Base-by-base conservation (phyloP, 768 basidiomycete species). In the Boletales sp. region DNA sequence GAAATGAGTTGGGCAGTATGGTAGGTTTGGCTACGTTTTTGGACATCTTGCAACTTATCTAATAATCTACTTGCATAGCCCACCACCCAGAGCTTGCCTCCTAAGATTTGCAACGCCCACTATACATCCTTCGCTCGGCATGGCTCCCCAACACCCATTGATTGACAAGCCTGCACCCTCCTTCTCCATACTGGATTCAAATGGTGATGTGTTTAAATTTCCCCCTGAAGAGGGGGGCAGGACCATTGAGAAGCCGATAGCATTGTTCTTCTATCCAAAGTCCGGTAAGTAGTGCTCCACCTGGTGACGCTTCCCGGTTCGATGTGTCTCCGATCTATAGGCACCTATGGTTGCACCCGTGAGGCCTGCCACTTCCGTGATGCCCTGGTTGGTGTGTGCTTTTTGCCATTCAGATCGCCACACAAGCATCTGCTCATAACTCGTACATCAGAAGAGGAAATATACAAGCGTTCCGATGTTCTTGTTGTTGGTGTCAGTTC, bases 331-430 rank as follows among this genome's bases (percentile, higher is more conserved):
- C 17, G 19, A 40, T 33, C 38, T 40, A 41, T 64, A 84, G 87
- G 84, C 7, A 81, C 87, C 2, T 83, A 73, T 44, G 89, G 86
- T 6, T 92, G 91, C 67, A 94, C 87, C 15, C 83, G 78, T 59
- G 83, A 93, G 66, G 90, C 86, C 2, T 91, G 89, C 59, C 75
- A 82, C 46, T 91, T 94, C 67, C 80, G 90, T 21, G 87, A 93
- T 70, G 88, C 88, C 4, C 69, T 88, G 38, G 78, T 72, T 33
- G 80, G 86, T 86, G 50, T 49, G 78, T 63, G 4, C 28, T 19
- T 9, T 4, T 34, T 14, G 33, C 10, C 10, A 34, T 9, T 21
- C 21, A 4, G 21, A 34, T 34, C 33, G 33, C 33, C 14, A 34
- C 14, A 34, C n/a, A 34, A 48, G 21, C 44, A 11, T 34, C 36